A percentile compares a stretch with the other conserved stretches of the same genome.
Conservation (phyloP, 352 stramenopile genomes). For the Halophytophthora batemanensis region DNA sequence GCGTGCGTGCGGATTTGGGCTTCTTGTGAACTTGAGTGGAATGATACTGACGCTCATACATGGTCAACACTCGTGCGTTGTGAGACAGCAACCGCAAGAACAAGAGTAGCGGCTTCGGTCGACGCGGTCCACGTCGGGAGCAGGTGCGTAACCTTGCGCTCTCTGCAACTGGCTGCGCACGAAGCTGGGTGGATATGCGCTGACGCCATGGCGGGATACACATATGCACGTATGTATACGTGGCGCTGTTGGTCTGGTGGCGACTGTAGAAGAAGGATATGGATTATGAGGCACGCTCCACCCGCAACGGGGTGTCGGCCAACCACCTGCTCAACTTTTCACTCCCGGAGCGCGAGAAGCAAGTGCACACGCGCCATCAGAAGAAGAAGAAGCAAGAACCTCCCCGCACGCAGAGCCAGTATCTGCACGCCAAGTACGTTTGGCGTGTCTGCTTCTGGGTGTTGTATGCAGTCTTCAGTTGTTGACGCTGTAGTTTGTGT, state of each 20-base stretch:
- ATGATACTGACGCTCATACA: too few species aligned
- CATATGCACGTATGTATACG: constrained; percentile 7
- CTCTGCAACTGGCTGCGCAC: too few species aligned
- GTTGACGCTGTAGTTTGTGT: not conserved
- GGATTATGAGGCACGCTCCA: constrained; percentile 53
- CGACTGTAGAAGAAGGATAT: constrained; percentile 42
- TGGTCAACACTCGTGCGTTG: constrained; percentile 1
- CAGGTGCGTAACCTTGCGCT: constrained; percentile 17
- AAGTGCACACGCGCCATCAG: constrained; percentile 30
- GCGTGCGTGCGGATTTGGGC: constrained; percentile 5
- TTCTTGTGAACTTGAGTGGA: not conserved
- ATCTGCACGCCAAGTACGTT: constrained; percentile 80
- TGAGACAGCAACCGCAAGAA: constrained; percentile 29
- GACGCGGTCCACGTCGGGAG: constrained; percentile 34
- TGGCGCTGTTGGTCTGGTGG: not conserved
- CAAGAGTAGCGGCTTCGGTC: constrained; percentile 21
- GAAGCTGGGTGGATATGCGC: too few species aligned
- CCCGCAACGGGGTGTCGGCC: constrained; percentile 64
- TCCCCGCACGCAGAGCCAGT: constrained; percentile 76
- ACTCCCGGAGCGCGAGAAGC: constrained; percentile 68
- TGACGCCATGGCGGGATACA: constrained; percentile 7
- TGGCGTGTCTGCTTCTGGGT: constrained; percentile 1
- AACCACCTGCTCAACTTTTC: constrained; percentile 86
- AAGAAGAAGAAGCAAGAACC: constrained; percentile 64
- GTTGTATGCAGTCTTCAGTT: not conserved